phyloP scores from a whole-genome alignment of 768 basidiomycete species.

The Leccinum barrowsii region DNA sequence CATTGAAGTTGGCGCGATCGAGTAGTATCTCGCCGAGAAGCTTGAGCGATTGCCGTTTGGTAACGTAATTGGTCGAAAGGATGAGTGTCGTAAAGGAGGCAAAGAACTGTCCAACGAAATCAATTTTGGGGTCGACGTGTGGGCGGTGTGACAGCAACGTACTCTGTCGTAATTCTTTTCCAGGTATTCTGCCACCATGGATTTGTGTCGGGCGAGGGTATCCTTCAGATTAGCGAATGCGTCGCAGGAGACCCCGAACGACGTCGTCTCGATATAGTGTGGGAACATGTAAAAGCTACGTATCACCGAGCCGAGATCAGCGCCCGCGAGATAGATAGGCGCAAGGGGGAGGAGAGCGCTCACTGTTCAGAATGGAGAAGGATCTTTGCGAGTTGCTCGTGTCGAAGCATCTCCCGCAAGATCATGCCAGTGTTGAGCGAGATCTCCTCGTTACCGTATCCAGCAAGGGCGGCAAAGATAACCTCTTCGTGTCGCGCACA shows the following conservation, averaged over 20 bases:
- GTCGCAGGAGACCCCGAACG: conserved; percentile 97
- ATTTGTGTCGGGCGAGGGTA: conserved; percentile 92
- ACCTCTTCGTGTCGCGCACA: conserved; percentile 69
- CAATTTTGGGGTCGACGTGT: not conserved
- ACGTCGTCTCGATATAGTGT: conserved; percentile 94
- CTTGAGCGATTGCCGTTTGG: conserved; percentile 98
- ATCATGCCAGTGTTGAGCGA: conserved; percentile 99
- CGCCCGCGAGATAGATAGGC: not conserved
- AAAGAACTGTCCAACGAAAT: conserved; percentile 74
- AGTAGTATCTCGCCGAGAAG: conserved; percentile 96
- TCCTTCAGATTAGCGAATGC: conserved; percentile 98
- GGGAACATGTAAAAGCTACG: conserved; percentile 74
- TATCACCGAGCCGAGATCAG: not conserved
- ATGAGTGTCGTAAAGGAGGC: conserved; percentile 90
- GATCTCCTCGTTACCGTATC: conserved; percentile 94
- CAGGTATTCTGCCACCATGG: conserved; percentile 96
- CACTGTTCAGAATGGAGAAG: conserved; percentile 92
- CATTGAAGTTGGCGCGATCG: conserved; percentile 95
- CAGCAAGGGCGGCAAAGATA: conserved; percentile 80
- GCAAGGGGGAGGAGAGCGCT: conserved; percentile 33
- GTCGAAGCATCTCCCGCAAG: conserved; percentile 91
- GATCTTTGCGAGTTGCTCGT: conserved; percentile 88
- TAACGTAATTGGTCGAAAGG: conserved; percentile 94
- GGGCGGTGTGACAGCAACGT: conserved; percentile 24
- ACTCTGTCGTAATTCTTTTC: conserved; percentile 97